Percentiles rank a stretch among this genome's conserved stretches.
These are phyloP conservation scores for Mycena belliarum DNA, from an alignment of 768 basidiomycete species.

Conservation along the genomic window DNA sequence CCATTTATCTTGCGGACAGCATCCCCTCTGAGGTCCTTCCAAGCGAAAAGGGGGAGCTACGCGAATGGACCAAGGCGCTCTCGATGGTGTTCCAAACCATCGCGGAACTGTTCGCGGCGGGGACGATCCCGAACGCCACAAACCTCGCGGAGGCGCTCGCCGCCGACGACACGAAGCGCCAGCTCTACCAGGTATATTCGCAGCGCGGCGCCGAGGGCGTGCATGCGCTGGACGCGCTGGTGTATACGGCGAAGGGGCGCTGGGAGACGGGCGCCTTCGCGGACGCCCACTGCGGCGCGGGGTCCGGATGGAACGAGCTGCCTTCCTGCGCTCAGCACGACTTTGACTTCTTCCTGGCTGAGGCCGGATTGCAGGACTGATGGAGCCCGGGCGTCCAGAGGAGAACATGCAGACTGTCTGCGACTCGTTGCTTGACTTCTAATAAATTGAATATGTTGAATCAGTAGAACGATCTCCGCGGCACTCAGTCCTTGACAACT, in stretches of 20 bases:
- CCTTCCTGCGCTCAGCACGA: not conserved
- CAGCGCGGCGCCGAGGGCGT: not conserved
- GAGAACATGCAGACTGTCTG: too few species aligned
- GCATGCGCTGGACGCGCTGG: slow-evolving; percentile 1
- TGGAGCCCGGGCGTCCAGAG: too few species aligned
- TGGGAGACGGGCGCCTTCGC: not conserved
- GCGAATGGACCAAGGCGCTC: not conserved
- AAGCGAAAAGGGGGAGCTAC: not conserved
- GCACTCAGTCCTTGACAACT: too few species aligned
- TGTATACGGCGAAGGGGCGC: not conserved
- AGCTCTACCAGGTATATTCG: not conserved
- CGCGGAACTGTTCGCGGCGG: not conserved
- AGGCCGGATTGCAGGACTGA: too few species aligned
- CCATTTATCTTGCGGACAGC: not conserved
- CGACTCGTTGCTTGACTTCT: too few species aligned
- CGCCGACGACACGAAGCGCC: not conserved
- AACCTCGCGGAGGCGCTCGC: not conserved
- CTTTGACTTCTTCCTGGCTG: too few species aligned
- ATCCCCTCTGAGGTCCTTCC: not conserved
- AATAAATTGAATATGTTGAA: too few species aligned
- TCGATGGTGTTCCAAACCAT: not conserved
- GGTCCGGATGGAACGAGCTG: not conserved
- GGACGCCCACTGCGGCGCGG: not conserved
- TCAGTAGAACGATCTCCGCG: too few species aligned
- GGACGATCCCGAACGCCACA: not conserved